Evolutionary conservation across 106 monocot species (phyloP).

Genomic region (Platanthera zijinensis): DNA sequence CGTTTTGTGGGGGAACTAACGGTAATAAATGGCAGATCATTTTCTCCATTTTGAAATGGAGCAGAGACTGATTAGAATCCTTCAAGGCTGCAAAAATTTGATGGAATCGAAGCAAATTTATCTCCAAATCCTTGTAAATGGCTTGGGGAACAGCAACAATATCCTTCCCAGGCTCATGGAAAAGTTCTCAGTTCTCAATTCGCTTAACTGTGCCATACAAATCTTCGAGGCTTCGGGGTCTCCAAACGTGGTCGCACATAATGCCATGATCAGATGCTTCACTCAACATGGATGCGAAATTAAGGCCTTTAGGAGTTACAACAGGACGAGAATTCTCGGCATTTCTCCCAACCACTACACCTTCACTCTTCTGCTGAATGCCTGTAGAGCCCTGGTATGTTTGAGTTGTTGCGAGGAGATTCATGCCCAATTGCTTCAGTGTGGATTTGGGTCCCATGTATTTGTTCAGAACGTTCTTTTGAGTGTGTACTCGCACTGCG

Average conservation of each 20-base stretch:
- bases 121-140: conserved; percentile 26
- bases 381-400: conserved; percentile 11
- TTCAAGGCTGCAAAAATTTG: conserved; percentile 18
- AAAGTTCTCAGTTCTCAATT: conserved; percentile 12
- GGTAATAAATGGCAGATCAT: neutral
- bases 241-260: conserved; percentile 27
- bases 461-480: conserved; percentile 45
- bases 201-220: conserved; percentile 15
- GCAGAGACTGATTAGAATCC: conserved; percentile 16
- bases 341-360: conserved; percentile 41
- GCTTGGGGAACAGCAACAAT: conserved; percentile 8
- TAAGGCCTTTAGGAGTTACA: conserved; percentile 16
- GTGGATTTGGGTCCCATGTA: conserved; percentile 24
- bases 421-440: conserved; percentile 30
- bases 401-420: conserved; percentile 12
- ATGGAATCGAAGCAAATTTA: conserved; percentile 34
- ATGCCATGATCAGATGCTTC: conserved; percentile 41
- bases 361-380: conserved; percentile 42
- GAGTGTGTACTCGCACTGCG: conserved; percentile 23
- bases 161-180: conserved; percentile 35
- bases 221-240: conserved; percentile 9
- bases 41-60: conserved; percentile 17
- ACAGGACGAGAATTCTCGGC: conserved; percentile 2
- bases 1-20: neutral
- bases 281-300: neutral